Evolutionary conservation across 23 red algal species (phyloP).

Genomic region (Gracilaria vermiculophylla): DNA sequence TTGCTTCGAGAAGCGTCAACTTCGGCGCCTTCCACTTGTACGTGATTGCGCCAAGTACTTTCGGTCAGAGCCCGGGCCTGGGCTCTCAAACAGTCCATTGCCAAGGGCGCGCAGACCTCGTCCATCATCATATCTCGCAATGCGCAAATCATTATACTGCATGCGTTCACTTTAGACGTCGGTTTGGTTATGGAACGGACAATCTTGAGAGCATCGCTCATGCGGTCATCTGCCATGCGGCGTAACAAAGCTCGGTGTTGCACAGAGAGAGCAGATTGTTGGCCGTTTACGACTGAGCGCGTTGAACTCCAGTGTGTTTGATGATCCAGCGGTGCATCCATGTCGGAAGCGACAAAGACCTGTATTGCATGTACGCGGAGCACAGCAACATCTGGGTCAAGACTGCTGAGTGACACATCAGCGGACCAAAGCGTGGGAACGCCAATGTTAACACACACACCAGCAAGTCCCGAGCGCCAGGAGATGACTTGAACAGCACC

Average conservation of each 20-base stretch:
- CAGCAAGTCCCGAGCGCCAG: slow-evolving; percentile 46
- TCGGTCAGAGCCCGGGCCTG: slow-evolving; percentile 47
- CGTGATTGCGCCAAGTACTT: not conserved
- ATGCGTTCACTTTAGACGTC: not conserved
- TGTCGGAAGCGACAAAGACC: slow-evolving; percentile 23
- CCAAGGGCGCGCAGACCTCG: slow-evolving; percentile 46
- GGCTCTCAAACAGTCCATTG: slow-evolving; percentile 40
- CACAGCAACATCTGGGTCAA: slow-evolving; percentile 58
- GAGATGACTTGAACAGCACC: slow-evolving; percentile 23
- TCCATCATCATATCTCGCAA: slow-evolving; percentile 60
- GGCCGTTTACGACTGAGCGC: not conserved
- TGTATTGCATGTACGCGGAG: slow-evolving; percentile 50
- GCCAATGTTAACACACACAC: slow-evolving; percentile 49
- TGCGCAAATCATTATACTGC: slow-evolving; percentile 37
- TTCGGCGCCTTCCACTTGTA: slow-evolving; percentile 20
- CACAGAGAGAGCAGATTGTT: not conserved
- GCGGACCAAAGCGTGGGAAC: slow-evolving; percentile 39
- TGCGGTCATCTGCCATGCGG: slow-evolving; percentile 43
- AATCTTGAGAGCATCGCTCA: slow-evolving; percentile 31
- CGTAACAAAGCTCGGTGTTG: slow-evolving; percentile 35
- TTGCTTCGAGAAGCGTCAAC: not conserved
- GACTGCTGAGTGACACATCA: slow-evolving; percentile 33
- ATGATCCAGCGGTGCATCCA: slow-evolving; percentile 4
- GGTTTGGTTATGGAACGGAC: slow-evolving; percentile 13
- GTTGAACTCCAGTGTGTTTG: not conserved